These are phyloP conservation scores for Macaranga tanarius DNA, from an alignment of 441 rosid genomes.

Conservation along the genomic window DNA sequence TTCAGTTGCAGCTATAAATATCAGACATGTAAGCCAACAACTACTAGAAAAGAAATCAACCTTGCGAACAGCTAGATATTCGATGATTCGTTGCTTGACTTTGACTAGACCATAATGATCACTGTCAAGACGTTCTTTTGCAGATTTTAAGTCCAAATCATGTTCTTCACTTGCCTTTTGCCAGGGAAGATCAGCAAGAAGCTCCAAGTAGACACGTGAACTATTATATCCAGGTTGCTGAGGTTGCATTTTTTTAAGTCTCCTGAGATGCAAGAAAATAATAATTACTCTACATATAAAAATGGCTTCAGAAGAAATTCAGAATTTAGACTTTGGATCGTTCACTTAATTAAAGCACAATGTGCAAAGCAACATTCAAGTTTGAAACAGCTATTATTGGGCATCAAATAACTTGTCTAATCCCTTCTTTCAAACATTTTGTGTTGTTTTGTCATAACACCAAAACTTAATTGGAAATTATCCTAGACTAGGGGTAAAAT, in stretches of 20 bases:
- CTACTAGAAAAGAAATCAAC: conserved; percentile 38
- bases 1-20: conserved; percentile 22
- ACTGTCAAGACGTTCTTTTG: conserved; percentile 90
- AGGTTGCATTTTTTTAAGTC: conserved; percentile 98
- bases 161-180: conserved; percentile 84
- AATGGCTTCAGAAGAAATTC: not conserved
- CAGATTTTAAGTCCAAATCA: conserved; percentile 81
- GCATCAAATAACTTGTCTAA: not conserved
- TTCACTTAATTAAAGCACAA: conserved; percentile 1
- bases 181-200: conserved; percentile 99
- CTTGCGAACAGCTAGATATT: conserved; percentile 99
- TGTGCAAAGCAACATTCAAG: conserved; percentile 7
- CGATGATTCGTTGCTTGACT: conserved; percentile 95
- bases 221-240: conserved; percentile 99
- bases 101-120: conserved; percentile 90
- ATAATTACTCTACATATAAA: not conserved
- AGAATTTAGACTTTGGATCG: conserved; percentile 8
- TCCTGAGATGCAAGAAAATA: conserved; percentile 48
- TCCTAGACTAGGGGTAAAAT: not conserved
- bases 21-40: conserved; percentile 18
- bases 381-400: not conserved
- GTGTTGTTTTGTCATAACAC: no score
- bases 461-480: not conserved
- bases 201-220: conserved; percentile 93
- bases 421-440: not conserved